Conservation (phyloP, 1,284 basidiomycete species). For the Vanrija humicola region DNA sequence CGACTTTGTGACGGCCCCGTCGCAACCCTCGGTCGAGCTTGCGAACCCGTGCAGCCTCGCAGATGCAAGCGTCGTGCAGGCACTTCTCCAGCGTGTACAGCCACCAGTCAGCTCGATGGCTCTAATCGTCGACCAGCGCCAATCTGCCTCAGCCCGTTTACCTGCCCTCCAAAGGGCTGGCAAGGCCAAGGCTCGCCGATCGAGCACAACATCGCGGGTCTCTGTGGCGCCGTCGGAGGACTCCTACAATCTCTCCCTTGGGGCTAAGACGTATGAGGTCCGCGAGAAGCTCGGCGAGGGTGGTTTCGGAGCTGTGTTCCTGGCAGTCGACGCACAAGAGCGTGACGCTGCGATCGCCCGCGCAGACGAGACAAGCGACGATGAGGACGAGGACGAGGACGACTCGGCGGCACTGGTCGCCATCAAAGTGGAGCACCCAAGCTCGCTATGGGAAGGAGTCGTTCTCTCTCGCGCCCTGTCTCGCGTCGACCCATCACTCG, state of each 20-base stretch:
- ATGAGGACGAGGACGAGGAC: constrained; percentile 59
- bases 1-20: constrained; percentile 24
- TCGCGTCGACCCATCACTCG: constrained; percentile 58
- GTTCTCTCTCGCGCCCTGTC: constrained; percentile 74
- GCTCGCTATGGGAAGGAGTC: constrained; percentile 90
- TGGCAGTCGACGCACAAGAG: constrained; percentile 55
- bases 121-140: constrained; percentile 62
- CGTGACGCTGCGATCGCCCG: constrained; percentile 56
- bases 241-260: constrained; percentile 49
- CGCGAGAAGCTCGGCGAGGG: constrained; percentile 91
- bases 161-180: constrained; percentile 57
- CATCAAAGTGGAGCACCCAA: constrained; percentile 86
- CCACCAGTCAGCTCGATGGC: constrained; percentile 56
- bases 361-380: constrained; percentile 56
- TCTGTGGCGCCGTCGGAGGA: constrained; percentile 33
- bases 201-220: constrained; percentile 27
- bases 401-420: constrained; percentile 65
- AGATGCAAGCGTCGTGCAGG: constrained; percentile 62
- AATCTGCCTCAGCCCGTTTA: constrained; percentile 58
- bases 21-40: constrained; percentile 6
- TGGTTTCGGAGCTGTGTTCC: constrained; percentile 91
- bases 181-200: constrained; percentile 48
- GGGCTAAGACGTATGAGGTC: constrained; percentile 63
- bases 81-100: constrained; percentile 62
- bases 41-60: constrained; percentile 88